Evolutionary conservation across 345 rosid genomes (phyloP).

Genomic region (Geranium rotundifolium): DNA sequence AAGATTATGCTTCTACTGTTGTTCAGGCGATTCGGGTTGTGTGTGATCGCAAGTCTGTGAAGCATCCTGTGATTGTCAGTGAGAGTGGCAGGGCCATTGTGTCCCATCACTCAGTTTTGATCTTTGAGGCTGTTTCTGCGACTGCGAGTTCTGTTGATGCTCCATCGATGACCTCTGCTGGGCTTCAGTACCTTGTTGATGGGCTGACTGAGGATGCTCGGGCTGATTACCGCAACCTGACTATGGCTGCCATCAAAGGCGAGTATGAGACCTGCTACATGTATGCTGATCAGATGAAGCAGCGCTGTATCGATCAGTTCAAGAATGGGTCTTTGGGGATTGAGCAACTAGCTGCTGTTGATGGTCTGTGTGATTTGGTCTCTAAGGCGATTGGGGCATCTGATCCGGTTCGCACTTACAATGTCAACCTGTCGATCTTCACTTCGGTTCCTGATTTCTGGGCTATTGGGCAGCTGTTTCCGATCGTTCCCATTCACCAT

Average conservation of each 20-base stretch:
- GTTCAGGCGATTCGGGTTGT: conserved; percentile 50
- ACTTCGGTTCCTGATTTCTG: conserved; percentile 98
- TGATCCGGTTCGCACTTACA: conserved; percentile 53
- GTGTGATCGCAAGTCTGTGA: conserved; percentile 57
- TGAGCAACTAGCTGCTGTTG: conserved; percentile 85
- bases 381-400: conserved; percentile 39
- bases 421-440: conserved; percentile 73
- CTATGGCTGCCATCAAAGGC: conserved; percentile 45
- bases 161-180: conserved; percentile 20
- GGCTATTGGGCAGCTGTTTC: conserved; percentile 88
- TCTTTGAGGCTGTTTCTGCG: conserved; percentile 71
- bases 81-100: conserved; percentile 95
- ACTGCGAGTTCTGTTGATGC: conserved; percentile 4
- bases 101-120: conserved; percentile 74
- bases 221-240: conserved; percentile 37
- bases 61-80: conserved; percentile 75
- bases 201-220: conserved; percentile 51
- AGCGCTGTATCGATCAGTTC: conserved; percentile 69
- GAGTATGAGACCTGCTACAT: conserved; percentile 57
- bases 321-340: conserved; percentile 68
- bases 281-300: conserved; percentile 70
- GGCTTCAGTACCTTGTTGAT: conserved; percentile 44
- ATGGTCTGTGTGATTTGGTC: conserved; percentile 67
- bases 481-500: conserved; percentile 77
- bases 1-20: conserved; percentile 78